A percentile compares a stretch with the other conserved stretches of the same genome.
phyloP scores from a whole-genome alignment of 2,329 filamentous ascomycete genomes.

The Calonectria pseudoturangicola region DNA sequence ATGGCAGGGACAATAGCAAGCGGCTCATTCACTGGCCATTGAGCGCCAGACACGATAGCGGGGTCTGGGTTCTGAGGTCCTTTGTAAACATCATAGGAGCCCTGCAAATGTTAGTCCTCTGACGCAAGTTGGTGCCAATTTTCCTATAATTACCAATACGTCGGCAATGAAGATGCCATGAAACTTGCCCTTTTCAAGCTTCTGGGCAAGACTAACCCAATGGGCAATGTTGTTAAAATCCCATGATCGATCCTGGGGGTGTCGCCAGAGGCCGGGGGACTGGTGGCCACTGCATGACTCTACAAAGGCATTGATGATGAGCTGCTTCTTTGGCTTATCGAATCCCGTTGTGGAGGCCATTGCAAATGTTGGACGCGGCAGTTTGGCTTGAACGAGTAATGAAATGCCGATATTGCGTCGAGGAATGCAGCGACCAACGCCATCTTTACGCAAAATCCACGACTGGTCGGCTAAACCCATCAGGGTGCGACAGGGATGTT shows the following conservation, averaged over 20 bases:
- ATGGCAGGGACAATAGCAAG: slow-evolving; percentile 77
- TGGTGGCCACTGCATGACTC: slow-evolving; percentile 66
- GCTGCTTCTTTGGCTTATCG: slow-evolving; percentile 59
- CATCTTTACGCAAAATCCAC: slow-evolving; percentile 29
- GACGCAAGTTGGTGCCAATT: background rate
- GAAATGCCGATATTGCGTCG: background rate
- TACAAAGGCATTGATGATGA: slow-evolving; percentile 66
- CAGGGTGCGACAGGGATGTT: slow-evolving; percentile 1
- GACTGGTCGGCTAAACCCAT: background rate
- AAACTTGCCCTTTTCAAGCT: slow-evolving; percentile 70
- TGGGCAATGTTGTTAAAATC: slow-evolving; percentile 76
- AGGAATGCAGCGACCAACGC: slow-evolving; percentile 16
- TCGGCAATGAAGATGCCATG: slow-evolving; percentile 82
- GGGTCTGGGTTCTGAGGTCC: slow-evolving; percentile 70
- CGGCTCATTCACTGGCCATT: slow-evolving; percentile 84
- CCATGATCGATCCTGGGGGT: slow-evolving; percentile 77
- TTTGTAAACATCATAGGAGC: slow-evolving; percentile 82
- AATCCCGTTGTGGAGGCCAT: slow-evolving; percentile 26
- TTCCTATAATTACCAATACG: slow-evolving; percentile 60
- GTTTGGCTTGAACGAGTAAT: slow-evolving; percentile 8
- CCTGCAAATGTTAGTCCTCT: slow-evolving; percentile 53
- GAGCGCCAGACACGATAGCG: slow-evolving; percentile 77
- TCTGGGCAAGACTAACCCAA: slow-evolving; percentile 72
- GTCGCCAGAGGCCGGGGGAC: slow-evolving; percentile 71
- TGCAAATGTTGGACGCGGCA: background rate